These are phyloP conservation scores for Penicillium diatomitis DNA, from an alignment of 495 filamentous ascomycete species.

Conservation along the genomic window DNA sequence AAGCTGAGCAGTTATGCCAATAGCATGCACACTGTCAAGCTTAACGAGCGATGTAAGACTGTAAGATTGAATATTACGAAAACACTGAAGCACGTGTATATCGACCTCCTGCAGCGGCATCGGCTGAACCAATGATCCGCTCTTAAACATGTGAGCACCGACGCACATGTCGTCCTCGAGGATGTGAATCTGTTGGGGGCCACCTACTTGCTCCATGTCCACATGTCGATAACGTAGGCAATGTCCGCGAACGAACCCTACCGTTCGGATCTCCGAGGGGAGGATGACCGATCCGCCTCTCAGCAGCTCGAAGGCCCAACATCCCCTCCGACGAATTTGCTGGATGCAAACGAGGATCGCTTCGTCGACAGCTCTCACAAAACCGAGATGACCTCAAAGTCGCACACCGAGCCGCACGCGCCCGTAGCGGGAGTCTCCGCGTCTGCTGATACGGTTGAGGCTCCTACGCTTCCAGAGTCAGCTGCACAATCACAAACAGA, in stretches of 20 bases:
- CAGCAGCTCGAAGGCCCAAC: conserved; percentile 7
- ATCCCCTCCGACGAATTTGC: conserved; percentile 5
- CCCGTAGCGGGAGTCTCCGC: neutral
- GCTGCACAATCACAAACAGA: conserved; percentile 12
- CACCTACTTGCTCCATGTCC: conserved; percentile 44
- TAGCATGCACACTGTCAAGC: too few relatives aligned
- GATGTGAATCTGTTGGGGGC: too few relatives aligned
- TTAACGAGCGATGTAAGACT: too few relatives aligned
- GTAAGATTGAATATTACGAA: too few relatives aligned
- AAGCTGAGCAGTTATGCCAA: too few relatives aligned
- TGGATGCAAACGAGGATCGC: conserved; percentile 17
- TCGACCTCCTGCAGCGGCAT: conserved; percentile 3
- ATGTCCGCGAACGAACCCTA: conserved; percentile 31
- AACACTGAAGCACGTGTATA: too few relatives aligned
- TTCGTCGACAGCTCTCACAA: conserved; percentile 7
- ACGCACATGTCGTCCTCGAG: neutral
- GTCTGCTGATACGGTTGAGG: conserved; percentile 1
- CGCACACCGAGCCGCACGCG: conserved; percentile 1
- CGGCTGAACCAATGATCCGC: conserved; percentile 22
- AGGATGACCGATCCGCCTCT: conserved; percentile 15
- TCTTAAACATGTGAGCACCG: conserved; percentile 19
- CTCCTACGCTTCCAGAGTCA: conserved; percentile 2
- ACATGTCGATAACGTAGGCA: conserved; percentile 24
- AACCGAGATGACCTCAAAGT: conserved; percentile 10
- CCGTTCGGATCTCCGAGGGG: conserved; percentile 18